A percentile compares a stretch with the other conserved stretches of the same genome.
phyloP scores from a whole-genome alignment of 2,329 filamentous ascomycete genomes.

The Nemania bipapillata region DNA sequence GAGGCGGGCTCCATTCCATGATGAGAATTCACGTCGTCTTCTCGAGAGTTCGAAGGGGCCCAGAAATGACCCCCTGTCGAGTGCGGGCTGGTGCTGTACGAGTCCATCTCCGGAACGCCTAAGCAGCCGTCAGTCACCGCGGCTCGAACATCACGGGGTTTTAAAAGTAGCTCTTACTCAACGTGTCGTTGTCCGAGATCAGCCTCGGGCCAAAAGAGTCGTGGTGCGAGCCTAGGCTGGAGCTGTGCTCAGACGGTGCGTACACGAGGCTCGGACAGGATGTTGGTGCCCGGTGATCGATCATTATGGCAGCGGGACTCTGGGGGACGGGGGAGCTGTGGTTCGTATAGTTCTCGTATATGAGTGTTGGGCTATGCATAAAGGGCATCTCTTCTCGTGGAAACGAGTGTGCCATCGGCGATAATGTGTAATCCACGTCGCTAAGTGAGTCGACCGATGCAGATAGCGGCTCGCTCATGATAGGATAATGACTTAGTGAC shows the following conservation, averaged over 20 bases:
- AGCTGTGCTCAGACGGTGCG: slow-evolving; percentile 69
- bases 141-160: slow-evolving; percentile 37
- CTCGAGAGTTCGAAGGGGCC: slow-evolving; percentile 57
- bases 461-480: slow-evolving; percentile 63
- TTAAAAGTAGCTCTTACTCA: slow-evolving; percentile 61
- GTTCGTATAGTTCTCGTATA: slow-evolving; percentile 67
- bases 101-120: slow-evolving; percentile 65
- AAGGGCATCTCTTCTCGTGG: slow-evolving; percentile 66
- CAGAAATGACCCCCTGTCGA: slow-evolving; percentile 60
- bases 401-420: slow-evolving; percentile 65
- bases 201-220: slow-evolving; percentile 67
- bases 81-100: slow-evolving; percentile 63
- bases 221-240: slow-evolving; percentile 69
- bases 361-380: slow-evolving; percentile 65
- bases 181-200: slow-evolving; percentile 65
- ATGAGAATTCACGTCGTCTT: slow-evolving; percentile 58
- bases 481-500: slow-evolving; percentile 55
- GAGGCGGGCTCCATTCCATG: slow-evolving; percentile 57
- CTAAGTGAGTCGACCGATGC: slow-evolving; percentile 69
- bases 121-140: slow-evolving; percentile 50
- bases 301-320: slow-evolving; percentile 67
- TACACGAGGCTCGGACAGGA: slow-evolving; percentile 72
- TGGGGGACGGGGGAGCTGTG: slow-evolving; percentile 66
- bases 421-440: slow-evolving; percentile 68
- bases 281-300: slow-evolving; percentile 67